Conservation (phyloP, 1,139 yeast genomes). For the Geotrichum europaeum region DNA sequence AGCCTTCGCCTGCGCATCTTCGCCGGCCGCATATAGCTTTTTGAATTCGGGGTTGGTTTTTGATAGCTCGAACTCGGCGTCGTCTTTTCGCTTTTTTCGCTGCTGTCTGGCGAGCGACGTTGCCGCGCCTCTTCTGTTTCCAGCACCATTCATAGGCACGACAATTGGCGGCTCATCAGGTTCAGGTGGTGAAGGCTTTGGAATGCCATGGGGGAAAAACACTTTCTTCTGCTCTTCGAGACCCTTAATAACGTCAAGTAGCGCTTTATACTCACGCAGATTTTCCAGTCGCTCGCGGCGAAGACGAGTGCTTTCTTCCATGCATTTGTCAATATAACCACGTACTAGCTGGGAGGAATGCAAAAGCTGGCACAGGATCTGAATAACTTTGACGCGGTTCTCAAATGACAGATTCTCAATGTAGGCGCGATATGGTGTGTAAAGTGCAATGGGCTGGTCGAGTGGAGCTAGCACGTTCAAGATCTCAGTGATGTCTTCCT, state of each 20-base stretch:
- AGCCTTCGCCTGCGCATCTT: constrained; percentile 18
- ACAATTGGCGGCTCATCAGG: constrained; percentile 6
- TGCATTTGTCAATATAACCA: constrained; percentile 57
- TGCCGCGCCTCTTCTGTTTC: constrained; percentile 19
- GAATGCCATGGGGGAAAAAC: constrained; percentile 23
- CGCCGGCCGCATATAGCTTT: constrained; percentile 36
- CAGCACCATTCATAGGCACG: constrained; percentile 9
- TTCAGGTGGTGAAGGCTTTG: constrained; percentile 13
- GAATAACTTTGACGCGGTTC: constrained; percentile 48
- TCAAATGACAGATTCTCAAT: constrained; percentile 38
- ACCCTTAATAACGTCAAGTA: constrained; percentile 45
- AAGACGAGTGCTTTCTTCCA: constrained; percentile 56
- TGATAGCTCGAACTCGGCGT: constrained; percentile 50
- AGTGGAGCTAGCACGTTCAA: constrained; percentile 54
- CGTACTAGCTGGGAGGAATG: constrained; percentile 57
- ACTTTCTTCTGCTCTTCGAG: constrained; percentile 30
- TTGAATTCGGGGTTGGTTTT: constrained; percentile 44
- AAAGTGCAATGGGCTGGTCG: constrained; percentile 45
- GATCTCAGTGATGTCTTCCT: constrained; percentile 42
- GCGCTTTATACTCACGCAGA: constrained; percentile 52
- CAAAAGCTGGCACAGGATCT: constrained; percentile 52
- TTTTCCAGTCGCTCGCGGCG: constrained; percentile 67
- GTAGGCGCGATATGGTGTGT: constrained; percentile 40
- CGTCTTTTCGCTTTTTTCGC: constrained; percentile 35
- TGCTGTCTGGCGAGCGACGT: constrained; percentile 20